phyloP scores from a whole-genome alignment of 192 early-diverging fungal genomes.

The Rhizophlyctis rosea region DNA sequence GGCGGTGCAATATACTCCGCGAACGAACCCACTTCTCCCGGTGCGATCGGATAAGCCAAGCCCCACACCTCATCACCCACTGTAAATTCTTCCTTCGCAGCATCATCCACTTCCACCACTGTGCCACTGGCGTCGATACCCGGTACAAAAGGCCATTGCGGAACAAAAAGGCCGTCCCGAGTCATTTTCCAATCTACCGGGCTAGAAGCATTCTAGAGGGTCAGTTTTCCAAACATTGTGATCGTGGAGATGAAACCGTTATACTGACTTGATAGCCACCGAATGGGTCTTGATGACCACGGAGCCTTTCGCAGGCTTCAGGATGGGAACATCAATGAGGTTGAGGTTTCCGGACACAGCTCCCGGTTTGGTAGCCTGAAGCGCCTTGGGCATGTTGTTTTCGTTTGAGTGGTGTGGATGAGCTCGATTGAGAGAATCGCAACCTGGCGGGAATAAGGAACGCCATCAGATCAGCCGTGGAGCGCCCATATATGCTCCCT shows the following conservation, averaged over 20 bases:
- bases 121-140: slow-evolving; percentile 19
- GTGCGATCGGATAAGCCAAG: too few species aligned
- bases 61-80: too few species aligned
- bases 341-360: not conserved
- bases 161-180: slow-evolving; percentile 9
- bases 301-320: slow-evolving; percentile 2
- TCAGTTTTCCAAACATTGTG: not conserved
- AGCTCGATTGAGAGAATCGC: too few species aligned
- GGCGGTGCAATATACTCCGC: too few species aligned
- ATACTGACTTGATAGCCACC: slow-evolving; percentile 17
- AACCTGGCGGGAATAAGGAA: too few species aligned
- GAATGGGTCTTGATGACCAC: slow-evolving; percentile 10
- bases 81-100: too few species aligned
- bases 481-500: too few species aligned
- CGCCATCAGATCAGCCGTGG: too few species aligned
- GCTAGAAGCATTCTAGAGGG: slow-evolving; percentile 12
- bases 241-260: too few species aligned
- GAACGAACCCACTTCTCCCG: too few species aligned
- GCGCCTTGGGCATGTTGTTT: slow-evolving; percentile 16
- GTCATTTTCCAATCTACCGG: slow-evolving; percentile 17
- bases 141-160: slow-evolving; percentile 11
- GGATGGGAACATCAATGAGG: slow-evolving; percentile 3
- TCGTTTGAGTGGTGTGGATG: too few species aligned
- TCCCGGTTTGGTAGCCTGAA: not conserved
- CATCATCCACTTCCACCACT: too few species aligned